Evolutionary conservation across 2,329 filamentous ascomycete species (phyloP), one percentile per base, ranked within the genome.

Genomic region (Paecilomyces sp.): DNA sequence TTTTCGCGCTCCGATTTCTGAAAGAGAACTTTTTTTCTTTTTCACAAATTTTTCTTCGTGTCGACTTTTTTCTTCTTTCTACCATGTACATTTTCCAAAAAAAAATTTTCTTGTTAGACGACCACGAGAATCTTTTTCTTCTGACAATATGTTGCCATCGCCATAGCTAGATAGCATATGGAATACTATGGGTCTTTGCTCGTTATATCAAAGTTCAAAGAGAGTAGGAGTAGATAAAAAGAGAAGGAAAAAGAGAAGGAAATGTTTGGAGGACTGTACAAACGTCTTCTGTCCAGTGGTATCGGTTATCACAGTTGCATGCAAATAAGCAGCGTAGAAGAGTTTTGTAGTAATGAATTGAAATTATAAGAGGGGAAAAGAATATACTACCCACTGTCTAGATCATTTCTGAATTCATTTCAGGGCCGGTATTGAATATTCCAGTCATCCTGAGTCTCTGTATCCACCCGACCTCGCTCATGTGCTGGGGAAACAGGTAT

Each of bases 401-500:
- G 4, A 47, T 47, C 36, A 47, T 47, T 7, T 15, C 15, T 47
- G 36, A 47, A n/a, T 47, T 7, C 13, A 47, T 18, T 4, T 47
- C 13, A 1, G 15, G 13, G n/a, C 18, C n/a, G 15, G 3, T 2
- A n/a, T 47, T n/a, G 3, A 18, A 7, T 18, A 18, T 7, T n/a
- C 34, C 4, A 9, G 34, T 18, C 15, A 15, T 36, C 57, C 8
- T 28, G 3, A 54, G 34, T 36, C 51, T n/a, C 13, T 12, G 15
- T 18, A 25, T n/a, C 22, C 15, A 41, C n/a, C n/a, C 28, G 18
- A 34, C 1, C 5, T 58, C 9, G n/a, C 24, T 3, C 1, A 47
- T 24, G 4, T 36, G 9, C 28, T 22, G 33, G 3, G 55, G 55
- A 47, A 57, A 11, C 0, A 83, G 76, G 57, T 78, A 77, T 0